Base-by-base conservation (phyloP, 371 early-diverging fungal genomes). In the Mucor circinelloides region DNA sequence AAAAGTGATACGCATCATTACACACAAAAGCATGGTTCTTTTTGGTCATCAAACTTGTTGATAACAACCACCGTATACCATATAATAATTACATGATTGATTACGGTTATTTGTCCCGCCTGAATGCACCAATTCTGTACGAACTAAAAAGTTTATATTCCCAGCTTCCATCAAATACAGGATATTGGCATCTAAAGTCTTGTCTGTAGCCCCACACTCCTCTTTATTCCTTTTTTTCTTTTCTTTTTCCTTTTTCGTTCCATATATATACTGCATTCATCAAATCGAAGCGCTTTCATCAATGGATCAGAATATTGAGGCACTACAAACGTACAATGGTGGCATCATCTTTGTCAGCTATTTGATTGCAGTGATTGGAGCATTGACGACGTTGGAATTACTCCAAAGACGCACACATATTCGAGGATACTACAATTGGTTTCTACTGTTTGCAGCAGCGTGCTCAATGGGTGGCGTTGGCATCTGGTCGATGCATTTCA, bases 401-500 rank as follows among this genome's bases (percentile, higher is more conserved):
- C 54, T 77, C 8, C 66, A 69, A 15, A 54, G 72, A 58, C 66
- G 77, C 27, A 77, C 77, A n/a, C 72, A 74, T 56, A 68, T 72
- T 21, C 36, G 52, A 6, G 77, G 77, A 17, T 9, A 61, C n/a
- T 77, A 77, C 66, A 77, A 77, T 40, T 75, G 76, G 76, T 74
- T 79, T 67, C 30, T 83, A 32, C 60, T 83, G 19, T 58, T 61
- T n/a, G 66, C 79, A 34, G 69, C 81, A 40, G 78, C 84, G 1
- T 60, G 78, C 19, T 54, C 69, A 0, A 83, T 81, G 80, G 84
- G 84, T 34, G 79, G 73, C 30, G 80, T 79, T 17, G 72, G 72
- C 34, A 76, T 83, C 6, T 83, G 84, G 84, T 77, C 78, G 19
- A 83, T 81, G 84, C 84, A 83, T 68, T 83, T 83, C 46, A 76